Conservation (phyloP, 1,139 yeast genomes). For the Magnusiomyces ingens region DNA sequence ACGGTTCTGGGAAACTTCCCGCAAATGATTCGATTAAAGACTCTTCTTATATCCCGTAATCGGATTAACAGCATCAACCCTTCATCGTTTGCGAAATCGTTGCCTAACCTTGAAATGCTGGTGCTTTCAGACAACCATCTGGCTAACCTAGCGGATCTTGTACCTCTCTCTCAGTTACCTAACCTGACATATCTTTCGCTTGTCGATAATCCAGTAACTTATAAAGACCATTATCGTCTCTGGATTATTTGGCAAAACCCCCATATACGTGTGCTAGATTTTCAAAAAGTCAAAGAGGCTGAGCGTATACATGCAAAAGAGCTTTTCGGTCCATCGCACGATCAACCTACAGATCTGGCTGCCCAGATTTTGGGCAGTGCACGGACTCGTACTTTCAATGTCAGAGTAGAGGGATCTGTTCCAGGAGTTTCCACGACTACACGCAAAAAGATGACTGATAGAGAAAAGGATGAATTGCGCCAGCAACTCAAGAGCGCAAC, state of each 20-base stretch:
- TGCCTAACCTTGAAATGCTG: conserved; percentile 45
- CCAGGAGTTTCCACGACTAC: conserved; percentile 20
- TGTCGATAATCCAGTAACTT: conserved; percentile 55
- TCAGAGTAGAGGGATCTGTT: conserved; percentile 8
- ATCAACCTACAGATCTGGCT: conserved; percentile 32
- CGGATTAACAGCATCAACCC: conserved; percentile 41
- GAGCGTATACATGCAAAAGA: conserved; percentile 46
- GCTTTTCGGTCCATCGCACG: conserved; percentile 40
- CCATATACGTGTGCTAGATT: conserved; percentile 56
- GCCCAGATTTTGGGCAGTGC: conserved; percentile 24
- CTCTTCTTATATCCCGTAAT: conserved; percentile 54
- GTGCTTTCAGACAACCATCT: conserved; percentile 51
- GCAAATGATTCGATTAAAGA: conserved; percentile 38
- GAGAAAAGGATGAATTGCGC: conserved; percentile 48
- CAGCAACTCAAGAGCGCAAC: conserved; percentile 53
- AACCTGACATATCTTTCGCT: conserved; percentile 46
- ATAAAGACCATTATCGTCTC: conserved; percentile 50
- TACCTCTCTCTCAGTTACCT: conserved; percentile 34
- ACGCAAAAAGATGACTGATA: conserved; percentile 44
- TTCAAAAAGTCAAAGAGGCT: conserved; percentile 47
- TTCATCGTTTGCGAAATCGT: conserved; percentile 26
- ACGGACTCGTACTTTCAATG: conserved; percentile 13
- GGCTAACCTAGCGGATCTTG: conserved; percentile 37
- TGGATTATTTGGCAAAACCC: conserved; percentile 62
- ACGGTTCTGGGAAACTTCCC: conserved; percentile 51